phyloP scores from a whole-genome alignment of 78 protist genomes.

The Fonticula alba region DNA sequence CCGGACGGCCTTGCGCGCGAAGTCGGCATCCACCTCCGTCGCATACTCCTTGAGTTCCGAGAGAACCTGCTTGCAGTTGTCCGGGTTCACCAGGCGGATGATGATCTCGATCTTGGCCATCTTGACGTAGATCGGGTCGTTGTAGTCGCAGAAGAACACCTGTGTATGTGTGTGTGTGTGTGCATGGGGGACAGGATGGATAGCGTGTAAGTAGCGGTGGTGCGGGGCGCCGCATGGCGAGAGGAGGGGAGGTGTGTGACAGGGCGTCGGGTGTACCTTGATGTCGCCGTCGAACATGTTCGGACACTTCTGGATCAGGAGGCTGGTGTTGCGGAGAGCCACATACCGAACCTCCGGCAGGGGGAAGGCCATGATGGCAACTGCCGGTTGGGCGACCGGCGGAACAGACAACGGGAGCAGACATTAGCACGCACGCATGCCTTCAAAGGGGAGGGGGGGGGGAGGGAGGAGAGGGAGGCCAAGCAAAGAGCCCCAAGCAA shows the following conservation, averaged over 20 bases:
- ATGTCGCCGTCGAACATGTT: conserved; percentile 24
- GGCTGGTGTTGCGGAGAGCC: conserved; percentile 80
- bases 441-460: too few relatives aligned
- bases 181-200: too few relatives aligned
- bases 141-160: conserved; percentile 85
- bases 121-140: conserved; percentile 94
- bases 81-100: conserved; percentile 58
- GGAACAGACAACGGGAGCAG: too few relatives aligned
- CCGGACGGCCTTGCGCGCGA: conserved; percentile 84
- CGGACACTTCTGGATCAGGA: conserved; percentile 74
- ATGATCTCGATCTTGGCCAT: conserved; percentile 90
- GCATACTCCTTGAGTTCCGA: conserved; percentile 54
- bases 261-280: too few relatives aligned
- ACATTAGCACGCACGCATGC: too few relatives aligned
- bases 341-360: conserved; percentile 84
- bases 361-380: conserved; percentile 62
- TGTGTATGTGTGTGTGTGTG: conserved; percentile 37
- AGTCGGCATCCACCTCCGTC: conserved; percentile 81
- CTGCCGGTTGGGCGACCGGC: too few relatives aligned
- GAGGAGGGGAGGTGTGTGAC: too few relatives aligned
- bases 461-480: too few relatives aligned
- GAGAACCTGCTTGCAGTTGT: conserved; percentile 64
- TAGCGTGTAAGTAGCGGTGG: too few relatives aligned
- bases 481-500: too few relatives aligned
- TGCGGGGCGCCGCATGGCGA: too few relatives aligned